Evolutionary conservation across 805 yeast species (phyloP).

Genomic region (Metahyphopichia silvanorum): DNA sequence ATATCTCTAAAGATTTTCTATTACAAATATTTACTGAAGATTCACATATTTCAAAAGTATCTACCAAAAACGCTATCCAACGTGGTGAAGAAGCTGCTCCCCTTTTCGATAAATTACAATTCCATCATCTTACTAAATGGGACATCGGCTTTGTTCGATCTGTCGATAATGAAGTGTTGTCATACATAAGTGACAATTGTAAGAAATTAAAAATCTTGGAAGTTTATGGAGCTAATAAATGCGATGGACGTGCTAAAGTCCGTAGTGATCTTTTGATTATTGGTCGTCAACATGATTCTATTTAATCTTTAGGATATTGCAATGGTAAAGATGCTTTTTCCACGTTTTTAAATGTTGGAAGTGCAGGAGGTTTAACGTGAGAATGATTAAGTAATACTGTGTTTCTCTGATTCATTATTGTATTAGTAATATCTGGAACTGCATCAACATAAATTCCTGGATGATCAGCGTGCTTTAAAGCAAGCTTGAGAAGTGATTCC

Average conservation of each 20-base stretch:
- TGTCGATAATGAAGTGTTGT: constrained; percentile 68
- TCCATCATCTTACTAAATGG: constrained; percentile 62
- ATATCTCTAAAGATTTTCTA: constrained; percentile 50
- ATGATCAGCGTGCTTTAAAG: constrained; percentile 23
- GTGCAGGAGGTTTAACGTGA: constrained; percentile 20
- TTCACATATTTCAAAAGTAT: constrained; percentile 18
- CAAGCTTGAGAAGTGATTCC: constrained; percentile 17
- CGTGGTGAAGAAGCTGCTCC: constrained; percentile 7
- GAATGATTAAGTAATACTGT: constrained; percentile 18
- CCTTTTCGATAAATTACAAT: constrained; percentile 17
- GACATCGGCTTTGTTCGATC: constrained; percentile 80
- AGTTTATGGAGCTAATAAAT: constrained; percentile 75
- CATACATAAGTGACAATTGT: constrained; percentile 54
- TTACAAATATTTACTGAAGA: constrained; percentile 42
- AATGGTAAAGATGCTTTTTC: constrained; percentile 57
- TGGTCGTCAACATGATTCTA: constrained; percentile 71
- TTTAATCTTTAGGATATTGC: constrained; percentile 36
- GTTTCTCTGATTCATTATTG: constrained; percentile 13
- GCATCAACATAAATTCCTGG: constrained; percentile 34
- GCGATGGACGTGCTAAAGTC: constrained; percentile 52
- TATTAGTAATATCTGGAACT: constrained; percentile 33
- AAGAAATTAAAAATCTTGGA: constrained; percentile 64
- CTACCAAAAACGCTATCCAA: constrained; percentile 11
- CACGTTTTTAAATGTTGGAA: constrained; percentile 62
- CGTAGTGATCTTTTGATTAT: constrained; percentile 58